Evolutionary conservation across 164 flowering plant genomes (phyloP).

Genomic region (Aristolochia contorta): DNA sequence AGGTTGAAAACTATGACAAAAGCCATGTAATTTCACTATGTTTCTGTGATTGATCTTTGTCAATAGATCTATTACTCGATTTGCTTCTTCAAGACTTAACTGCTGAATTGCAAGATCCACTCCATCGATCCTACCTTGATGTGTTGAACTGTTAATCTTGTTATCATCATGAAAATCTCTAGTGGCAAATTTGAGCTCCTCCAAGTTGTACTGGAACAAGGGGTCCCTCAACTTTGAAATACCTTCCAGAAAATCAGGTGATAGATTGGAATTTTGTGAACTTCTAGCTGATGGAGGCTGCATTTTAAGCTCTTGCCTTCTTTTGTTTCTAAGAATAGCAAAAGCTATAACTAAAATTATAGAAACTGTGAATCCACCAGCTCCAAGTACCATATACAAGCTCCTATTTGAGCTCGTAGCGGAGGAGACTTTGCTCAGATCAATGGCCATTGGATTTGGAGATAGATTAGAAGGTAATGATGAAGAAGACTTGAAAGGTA

Average conservation of each 20-base stretch:
- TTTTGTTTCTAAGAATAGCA: conserved; percentile 9
- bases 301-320: conserved; percentile 18
- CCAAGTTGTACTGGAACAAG: conserved; percentile 30
- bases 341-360: conserved; percentile 9
- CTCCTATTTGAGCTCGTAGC: conserved; percentile 1
- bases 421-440: conserved; percentile 6
- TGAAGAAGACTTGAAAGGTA: conserved; percentile 12
- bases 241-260: conserved; percentile 36
- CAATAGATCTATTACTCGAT: conserved; percentile 29
- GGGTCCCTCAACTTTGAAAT: conserved; percentile 38
- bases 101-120: conserved; percentile 36
- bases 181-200: conserved; percentile 47
- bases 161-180: conserved; percentile 35
- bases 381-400: conserved; percentile 12
- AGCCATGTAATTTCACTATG: conserved; percentile 42
- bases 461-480: conserved; percentile 8
- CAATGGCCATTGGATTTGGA: conserved; percentile 14
- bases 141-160: conserved; percentile 28
- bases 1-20: conserved; percentile 32
- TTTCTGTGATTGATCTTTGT: conserved; percentile 58
- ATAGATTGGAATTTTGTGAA: conserved; percentile 23
- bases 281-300: conserved; percentile 17
- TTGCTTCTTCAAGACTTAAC: conserved; percentile 39
- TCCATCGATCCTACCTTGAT: conserved; percentile 33
- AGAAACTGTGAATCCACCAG: conserved; percentile 8